Conservation (phyloP, 176 grass and related monocot species). For the Raddia distichophylla region DNA sequence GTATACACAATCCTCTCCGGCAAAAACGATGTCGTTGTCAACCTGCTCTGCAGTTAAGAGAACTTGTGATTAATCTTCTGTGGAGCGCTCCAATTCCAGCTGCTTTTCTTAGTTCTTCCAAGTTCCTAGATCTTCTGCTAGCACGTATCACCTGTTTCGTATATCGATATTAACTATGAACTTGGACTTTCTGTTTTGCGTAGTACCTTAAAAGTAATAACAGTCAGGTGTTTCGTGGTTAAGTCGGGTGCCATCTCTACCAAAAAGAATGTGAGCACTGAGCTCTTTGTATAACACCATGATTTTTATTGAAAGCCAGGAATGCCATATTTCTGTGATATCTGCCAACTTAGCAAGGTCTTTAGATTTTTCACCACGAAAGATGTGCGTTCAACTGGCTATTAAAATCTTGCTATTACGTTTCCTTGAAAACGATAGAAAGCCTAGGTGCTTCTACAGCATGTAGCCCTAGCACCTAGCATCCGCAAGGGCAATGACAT, state of each 20-base stretch:
- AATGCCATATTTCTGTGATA: neutral
- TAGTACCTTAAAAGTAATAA: neutral
- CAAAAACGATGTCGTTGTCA: neutral
- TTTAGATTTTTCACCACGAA: neutral
- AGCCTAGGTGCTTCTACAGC: neutral
- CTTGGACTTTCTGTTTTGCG: neutral
- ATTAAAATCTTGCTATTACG: neutral
- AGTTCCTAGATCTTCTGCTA: neutral
- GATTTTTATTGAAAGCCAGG: neutral
- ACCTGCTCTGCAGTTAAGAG: slow-evolving; percentile 16
- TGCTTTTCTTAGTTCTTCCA: neutral
- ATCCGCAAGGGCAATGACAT: neutral
- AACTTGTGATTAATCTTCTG: neutral
- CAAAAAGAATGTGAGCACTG: neutral
- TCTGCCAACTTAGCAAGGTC: neutral
- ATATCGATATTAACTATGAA: neutral
- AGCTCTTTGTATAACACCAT: neutral
- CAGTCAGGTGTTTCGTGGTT: neutral
- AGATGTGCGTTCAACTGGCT: neutral
- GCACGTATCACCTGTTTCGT: neutral
- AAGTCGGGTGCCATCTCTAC: neutral
- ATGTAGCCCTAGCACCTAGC: neutral
- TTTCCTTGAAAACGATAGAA: neutral
- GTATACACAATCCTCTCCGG: neutral
- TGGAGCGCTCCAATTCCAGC: neutral